These are phyloP conservation scores for Tephrocybe sp. DNA, from an alignment of 768 basidiomycete genomes.

Conservation along the genomic window DNA sequence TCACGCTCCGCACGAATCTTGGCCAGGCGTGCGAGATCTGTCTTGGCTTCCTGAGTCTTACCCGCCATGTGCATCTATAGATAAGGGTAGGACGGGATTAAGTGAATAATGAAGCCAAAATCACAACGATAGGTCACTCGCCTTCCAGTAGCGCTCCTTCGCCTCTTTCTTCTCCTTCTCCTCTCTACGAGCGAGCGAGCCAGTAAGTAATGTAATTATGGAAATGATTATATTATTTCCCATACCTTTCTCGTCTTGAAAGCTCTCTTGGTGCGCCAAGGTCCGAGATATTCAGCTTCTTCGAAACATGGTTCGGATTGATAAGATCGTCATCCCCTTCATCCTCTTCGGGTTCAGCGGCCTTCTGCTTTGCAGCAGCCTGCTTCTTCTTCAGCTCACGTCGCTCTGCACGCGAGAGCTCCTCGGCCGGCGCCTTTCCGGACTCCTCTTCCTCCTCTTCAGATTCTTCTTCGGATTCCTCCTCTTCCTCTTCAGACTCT, in stretches of 20 bases:
- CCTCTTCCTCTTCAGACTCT: constrained; percentile 34
- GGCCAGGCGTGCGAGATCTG: constrained; percentile 81
- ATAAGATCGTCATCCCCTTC: constrained; percentile 69
- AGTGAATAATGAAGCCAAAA: background rate
- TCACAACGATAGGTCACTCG: constrained; percentile 20
- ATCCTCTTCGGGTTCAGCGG: constrained; percentile 37
- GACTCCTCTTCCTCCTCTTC: constrained; percentile 43
- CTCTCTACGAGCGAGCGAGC: constrained; percentile 52
- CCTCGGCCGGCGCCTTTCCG: constrained; percentile 38
- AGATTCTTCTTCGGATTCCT: constrained; percentile 32
- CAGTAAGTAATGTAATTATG: background rate
- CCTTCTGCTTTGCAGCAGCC: constrained; percentile 43
- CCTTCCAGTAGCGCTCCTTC: constrained; percentile 86
- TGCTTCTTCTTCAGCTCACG: constrained; percentile 85
- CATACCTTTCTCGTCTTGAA: constrained; percentile 63
- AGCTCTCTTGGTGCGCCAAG: constrained; percentile 61
- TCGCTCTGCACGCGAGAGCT: constrained; percentile 69
- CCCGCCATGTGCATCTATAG: constrained; percentile 72
- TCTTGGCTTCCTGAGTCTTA: constrained; percentile 88
- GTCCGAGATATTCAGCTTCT: constrained; percentile 76
- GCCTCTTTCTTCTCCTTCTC: constrained; percentile 91
- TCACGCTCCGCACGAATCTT: constrained; percentile 89
- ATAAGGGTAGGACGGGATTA: background rate
- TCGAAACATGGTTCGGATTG: constrained; percentile 75
- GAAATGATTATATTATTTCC: background rate